A percentile compares a stretch with the other conserved stretches of the same genome.
Evolutionary conservation across 306 rosid genomes (phyloP).

Genomic region (Pueraria montana): DNA sequence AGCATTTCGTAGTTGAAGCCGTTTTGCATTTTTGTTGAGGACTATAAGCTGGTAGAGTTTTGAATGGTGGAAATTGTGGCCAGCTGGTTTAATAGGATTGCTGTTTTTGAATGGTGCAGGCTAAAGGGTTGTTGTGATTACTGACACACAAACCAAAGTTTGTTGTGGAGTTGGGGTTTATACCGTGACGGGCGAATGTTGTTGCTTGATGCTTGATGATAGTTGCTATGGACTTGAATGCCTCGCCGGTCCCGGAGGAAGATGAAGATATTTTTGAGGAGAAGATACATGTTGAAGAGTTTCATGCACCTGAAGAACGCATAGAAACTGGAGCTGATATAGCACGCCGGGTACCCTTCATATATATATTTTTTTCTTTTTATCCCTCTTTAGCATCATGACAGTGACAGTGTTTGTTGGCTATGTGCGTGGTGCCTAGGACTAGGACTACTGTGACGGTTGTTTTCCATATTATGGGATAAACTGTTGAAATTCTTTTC

Average conservation of each 20-base stretch:
- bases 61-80: constrained; percentile 5
- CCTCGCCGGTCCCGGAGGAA: constrained; percentile 94
- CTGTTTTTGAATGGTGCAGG: constrained; percentile 51
- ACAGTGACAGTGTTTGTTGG: not conserved
- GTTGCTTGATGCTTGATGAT: constrained; percentile 80
- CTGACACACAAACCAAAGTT: constrained; percentile 19
- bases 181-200: constrained; percentile 61
- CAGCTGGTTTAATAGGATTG: constrained; percentile 39
- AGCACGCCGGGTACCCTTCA: constrained; percentile 82
- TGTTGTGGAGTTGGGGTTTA: constrained; percentile 32
- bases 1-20: constrained; percentile 28
- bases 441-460: not conserved
- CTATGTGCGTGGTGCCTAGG: not conserved
- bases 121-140: constrained; percentile 17
- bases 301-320: constrained; percentile 76
- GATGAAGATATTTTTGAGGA: constrained; percentile 85
- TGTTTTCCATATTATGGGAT: not conserved
- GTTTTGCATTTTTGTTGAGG: constrained; percentile 13
- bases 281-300: constrained; percentile 59
- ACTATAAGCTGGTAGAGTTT: not conserved
- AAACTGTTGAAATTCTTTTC: not conserved
- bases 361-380: not conserved
- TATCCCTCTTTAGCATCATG: constrained; percentile 19
- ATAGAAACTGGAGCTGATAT: constrained; percentile 81
- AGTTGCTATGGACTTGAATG: constrained; percentile 98